phyloP scores from a whole-genome alignment of 1,139 yeast species.

The Entelexis paramagnoliae region DNA sequence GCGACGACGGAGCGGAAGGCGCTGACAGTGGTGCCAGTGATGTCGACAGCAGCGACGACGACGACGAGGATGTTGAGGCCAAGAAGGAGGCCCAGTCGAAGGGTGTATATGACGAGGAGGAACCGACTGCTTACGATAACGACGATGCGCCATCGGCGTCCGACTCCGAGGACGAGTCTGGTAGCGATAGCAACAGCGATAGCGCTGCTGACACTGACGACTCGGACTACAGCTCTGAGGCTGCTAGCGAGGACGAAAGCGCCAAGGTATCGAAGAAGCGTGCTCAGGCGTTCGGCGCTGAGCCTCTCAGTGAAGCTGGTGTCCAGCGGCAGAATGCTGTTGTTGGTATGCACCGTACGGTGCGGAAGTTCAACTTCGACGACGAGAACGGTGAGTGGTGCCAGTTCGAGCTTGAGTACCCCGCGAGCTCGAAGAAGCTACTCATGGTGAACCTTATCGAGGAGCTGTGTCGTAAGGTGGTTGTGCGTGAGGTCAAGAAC shows the following conservation, averaged over 20 bases:
- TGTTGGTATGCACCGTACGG: conserved; percentile 57
- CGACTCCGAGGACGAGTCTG: neutral
- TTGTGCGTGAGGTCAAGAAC: conserved; percentile 82
- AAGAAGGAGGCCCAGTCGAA: conserved; percentile 18
- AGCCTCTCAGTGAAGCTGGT: conserved; percentile 34
- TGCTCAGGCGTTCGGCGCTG: neutral
- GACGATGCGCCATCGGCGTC: conserved; percentile 10
- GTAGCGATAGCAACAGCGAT: neutral
- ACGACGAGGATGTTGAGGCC: conserved; percentile 25
- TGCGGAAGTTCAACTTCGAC: conserved; percentile 78
- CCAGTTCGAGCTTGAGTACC: conserved; percentile 71
- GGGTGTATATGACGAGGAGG: conserved; percentile 16
- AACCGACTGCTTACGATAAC: conserved; percentile 14
- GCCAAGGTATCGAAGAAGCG: neutral
- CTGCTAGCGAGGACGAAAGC: conserved; percentile 19
- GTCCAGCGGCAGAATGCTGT: conserved; percentile 80
- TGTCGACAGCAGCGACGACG: conserved; percentile 34
- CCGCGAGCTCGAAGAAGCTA: conserved; percentile 81
- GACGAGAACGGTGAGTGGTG: conserved; percentile 88
- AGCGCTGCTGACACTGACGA: conserved; percentile 26
- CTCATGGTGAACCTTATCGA: conserved; percentile 96
- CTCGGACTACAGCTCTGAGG: conserved; percentile 22
- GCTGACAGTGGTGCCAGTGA: conserved; percentile 27
- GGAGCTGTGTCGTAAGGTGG: conserved; percentile 78
- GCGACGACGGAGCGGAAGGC: conserved; percentile 5